These are phyloP conservation scores for Aspergillus pseudotamarii DNA, from an alignment of 2,329 filamentous ascomycete genomes.

Conservation along the genomic window DNA sequence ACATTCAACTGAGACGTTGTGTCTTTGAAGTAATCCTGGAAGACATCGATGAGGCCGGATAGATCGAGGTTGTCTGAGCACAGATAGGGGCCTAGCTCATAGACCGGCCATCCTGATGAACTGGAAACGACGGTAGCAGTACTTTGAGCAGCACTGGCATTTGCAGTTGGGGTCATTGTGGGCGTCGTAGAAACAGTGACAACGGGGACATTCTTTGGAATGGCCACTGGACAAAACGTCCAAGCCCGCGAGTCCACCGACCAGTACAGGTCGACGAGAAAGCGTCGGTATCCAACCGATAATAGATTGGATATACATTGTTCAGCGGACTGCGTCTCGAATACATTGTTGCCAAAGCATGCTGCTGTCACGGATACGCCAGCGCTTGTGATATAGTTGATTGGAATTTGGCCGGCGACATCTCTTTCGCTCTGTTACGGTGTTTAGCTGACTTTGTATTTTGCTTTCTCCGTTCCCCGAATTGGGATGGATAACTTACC, in stretches of 20 bases:
- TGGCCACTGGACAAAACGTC: conserved; percentile 63
- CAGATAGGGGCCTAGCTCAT: conserved; percentile 56
- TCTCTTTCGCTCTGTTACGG: conserved; percentile 61
- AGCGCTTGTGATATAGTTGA: conserved; percentile 64
- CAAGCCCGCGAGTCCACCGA: conserved; percentile 57
- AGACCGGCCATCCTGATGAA: conserved; percentile 35
- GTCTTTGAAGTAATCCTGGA: conserved; percentile 56
- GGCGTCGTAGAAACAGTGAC: conserved; percentile 24
- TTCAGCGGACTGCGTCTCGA: conserved; percentile 53
- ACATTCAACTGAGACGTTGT: conserved; percentile 61
- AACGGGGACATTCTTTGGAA: conserved; percentile 40
- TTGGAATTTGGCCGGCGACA: conserved; percentile 59
- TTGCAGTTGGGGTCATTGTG: conserved; percentile 18
- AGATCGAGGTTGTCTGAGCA: conserved; percentile 59
- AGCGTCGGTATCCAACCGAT: conserved; percentile 59
- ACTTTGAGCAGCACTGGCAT: conserved; percentile 27
- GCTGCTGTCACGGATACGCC: conserved; percentile 60
- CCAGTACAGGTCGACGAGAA: conserved; percentile 67
- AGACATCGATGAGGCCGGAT: conserved; percentile 51
- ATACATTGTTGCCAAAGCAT: conserved; percentile 60
- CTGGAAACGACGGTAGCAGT: conserved; percentile 27
- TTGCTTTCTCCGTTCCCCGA: background rate
- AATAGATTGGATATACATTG: conserved; percentile 67
- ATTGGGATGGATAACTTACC: conserved; percentile 27
- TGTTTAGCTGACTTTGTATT: conserved; percentile 12